Conservation (phyloP, 106 monocot genomes). For the Dactylorhiza incarnata region DNA sequence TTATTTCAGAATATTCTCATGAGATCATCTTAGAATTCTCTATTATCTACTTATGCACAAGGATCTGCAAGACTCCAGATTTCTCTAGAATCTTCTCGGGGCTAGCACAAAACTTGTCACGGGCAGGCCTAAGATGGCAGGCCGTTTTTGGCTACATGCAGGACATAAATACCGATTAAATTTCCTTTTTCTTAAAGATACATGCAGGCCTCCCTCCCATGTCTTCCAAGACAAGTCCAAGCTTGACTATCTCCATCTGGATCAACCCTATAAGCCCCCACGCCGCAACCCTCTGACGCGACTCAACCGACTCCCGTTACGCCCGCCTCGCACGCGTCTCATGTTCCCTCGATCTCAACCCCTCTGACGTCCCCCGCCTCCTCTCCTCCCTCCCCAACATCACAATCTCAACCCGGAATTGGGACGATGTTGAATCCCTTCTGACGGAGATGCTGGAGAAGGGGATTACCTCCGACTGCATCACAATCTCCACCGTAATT, state of each 20-base stretch:
- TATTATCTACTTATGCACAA: too few species aligned
- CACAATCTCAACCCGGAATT: conserved; percentile 38
- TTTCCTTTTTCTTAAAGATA: too few species aligned
- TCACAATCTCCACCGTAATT: conserved; percentile 71
- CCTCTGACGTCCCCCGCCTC: conserved; percentile 4
- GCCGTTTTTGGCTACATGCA: too few species aligned
- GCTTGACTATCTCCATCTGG: conserved; percentile 74
- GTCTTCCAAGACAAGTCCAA: too few species aligned
- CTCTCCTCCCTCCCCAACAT: conserved; percentile 17
- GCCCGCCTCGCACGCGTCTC: conserved; percentile 43
- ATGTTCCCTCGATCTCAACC: conserved; percentile 20
- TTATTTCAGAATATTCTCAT: too few species aligned
- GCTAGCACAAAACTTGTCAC: too few species aligned
- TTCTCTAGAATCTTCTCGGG: too few species aligned
- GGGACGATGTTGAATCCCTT: conserved; percentile 32
- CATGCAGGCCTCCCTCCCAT: too few species aligned
- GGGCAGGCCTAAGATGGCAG: too few species aligned
- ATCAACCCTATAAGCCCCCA: conserved; percentile 59
- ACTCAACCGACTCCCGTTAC: conserved; percentile 41
- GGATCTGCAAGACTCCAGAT: too few species aligned
- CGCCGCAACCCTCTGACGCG: conserved; percentile 23
- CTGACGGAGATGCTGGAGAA: conserved; percentile 41
- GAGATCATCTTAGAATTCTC: too few species aligned
- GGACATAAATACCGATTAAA: too few species aligned
- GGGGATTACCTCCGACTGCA: conserved; percentile 49